Evolutionary conservation across 805 yeast species (phyloP).

Genomic region (Zygotorulaspora sp.): DNA sequence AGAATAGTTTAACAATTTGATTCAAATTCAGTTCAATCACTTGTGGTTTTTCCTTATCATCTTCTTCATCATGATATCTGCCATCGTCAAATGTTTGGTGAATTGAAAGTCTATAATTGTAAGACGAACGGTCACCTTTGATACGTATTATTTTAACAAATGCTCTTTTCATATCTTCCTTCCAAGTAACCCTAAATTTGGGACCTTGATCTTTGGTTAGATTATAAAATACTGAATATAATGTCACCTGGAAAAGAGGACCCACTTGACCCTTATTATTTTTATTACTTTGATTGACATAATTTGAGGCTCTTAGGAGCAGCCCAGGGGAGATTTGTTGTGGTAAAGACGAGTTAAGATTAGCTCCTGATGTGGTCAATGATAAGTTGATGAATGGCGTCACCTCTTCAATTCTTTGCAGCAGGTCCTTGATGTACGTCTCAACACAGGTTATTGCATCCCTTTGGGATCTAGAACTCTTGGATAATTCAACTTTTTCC

Average conservation of each 20-base stretch:
- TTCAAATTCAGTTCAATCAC: constrained; percentile 37
- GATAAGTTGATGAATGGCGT: constrained; percentile 66
- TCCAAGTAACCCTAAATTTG: constrained; percentile 55
- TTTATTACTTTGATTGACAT: constrained; percentile 32
- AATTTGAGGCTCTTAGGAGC: constrained; percentile 56
- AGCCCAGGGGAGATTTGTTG: constrained; percentile 59
- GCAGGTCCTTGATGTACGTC: constrained; percentile 43
- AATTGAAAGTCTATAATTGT: constrained; percentile 44
- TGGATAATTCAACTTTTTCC: constrained; percentile 32
- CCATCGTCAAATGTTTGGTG: constrained; percentile 63
- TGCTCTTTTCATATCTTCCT: constrained; percentile 62
- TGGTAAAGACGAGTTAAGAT: constrained; percentile 46
- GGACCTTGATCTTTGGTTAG: constrained; percentile 37
- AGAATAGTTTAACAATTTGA: constrained; percentile 50
- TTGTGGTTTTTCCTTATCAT: constrained; percentile 39
- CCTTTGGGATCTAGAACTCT: constrained; percentile 24
- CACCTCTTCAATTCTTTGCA: constrained; percentile 56
- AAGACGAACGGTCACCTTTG: constrained; percentile 19
- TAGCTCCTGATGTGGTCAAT: constrained; percentile 64
- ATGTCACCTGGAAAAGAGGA: constrained; percentile 52
- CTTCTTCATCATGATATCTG: constrained; percentile 60
- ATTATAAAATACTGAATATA: constrained; percentile 61
- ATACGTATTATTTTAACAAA: constrained; percentile 40
- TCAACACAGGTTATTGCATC: constrained; percentile 46
- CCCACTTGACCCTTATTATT: constrained; percentile 43